Conservation (phyloP, 495 filamentous ascomycete genomes). For the Ramalina peruviana region DNA sequence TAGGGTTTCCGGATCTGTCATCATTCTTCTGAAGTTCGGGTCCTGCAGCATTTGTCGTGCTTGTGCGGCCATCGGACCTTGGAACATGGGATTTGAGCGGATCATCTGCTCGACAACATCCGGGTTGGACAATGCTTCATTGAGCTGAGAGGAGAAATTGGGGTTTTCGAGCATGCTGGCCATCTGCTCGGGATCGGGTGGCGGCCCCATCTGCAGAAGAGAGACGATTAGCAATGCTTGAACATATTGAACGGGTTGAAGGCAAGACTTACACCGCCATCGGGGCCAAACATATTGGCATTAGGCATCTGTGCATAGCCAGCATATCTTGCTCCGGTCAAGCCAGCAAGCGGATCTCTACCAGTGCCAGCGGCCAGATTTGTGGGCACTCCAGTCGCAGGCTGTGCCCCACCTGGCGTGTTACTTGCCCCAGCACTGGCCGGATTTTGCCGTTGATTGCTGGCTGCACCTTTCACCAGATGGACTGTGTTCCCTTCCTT, state of each 20-base stretch:
- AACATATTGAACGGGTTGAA: background rate
- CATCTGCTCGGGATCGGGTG: slow-evolving; percentile 66
- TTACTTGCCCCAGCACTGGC: slow-evolving; percentile 34
- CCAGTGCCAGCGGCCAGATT: slow-evolving; percentile 89
- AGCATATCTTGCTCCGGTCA: slow-evolving; percentile 91
- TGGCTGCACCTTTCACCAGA: slow-evolving; percentile 86
- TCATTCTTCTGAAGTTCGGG: slow-evolving; percentile 78
- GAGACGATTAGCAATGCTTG: background rate
- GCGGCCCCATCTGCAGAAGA: slow-evolving; percentile 67
- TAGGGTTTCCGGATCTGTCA: slow-evolving; percentile 82
- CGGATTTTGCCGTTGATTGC: slow-evolving; percentile 60
- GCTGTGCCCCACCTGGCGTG: slow-evolving; percentile 33
- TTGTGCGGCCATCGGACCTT: slow-evolving; percentile 57
- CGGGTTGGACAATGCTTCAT: slow-evolving; percentile 90
- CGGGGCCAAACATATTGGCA: slow-evolving; percentile 82
- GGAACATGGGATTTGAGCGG: slow-evolving; percentile 72
- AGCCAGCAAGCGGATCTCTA: slow-evolving; percentile 73
- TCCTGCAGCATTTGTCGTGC: slow-evolving; percentile 74
- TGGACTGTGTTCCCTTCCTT: slow-evolving; percentile 93
- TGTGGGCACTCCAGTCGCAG: slow-evolving; percentile 51
- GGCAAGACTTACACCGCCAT: slow-evolving; percentile 74
- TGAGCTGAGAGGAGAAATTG: slow-evolving; percentile 65
- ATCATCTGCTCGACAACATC: slow-evolving; percentile 86
- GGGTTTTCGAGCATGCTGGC: slow-evolving; percentile 79
- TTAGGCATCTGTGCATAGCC: slow-evolving; percentile 82